Evolutionary conservation across 352 stramenopile species (phyloP).

Genomic region (Thraustochytrium striatum): DNA sequence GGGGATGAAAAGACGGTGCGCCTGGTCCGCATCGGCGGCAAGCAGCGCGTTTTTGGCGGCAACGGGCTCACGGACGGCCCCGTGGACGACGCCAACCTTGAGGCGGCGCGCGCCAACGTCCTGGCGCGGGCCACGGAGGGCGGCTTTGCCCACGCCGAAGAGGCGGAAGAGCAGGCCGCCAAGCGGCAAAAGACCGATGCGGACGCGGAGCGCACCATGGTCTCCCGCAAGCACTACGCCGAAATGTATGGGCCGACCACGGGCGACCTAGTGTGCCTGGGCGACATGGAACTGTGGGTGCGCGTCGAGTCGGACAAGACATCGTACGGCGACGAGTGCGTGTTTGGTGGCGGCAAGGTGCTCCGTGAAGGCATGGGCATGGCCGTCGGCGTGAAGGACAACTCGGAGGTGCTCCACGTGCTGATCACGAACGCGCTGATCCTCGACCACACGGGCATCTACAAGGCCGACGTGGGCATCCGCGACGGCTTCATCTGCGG

Average conservation of each 20-base stretch:
- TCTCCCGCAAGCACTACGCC: constrained; percentile 52
- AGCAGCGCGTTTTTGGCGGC: constrained; percentile 73
- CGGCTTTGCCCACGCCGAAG: constrained; percentile 51
- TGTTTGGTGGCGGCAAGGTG: constrained; percentile 93
- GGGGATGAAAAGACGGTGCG: constrained; percentile 90
- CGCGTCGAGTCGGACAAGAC: constrained; percentile 78
- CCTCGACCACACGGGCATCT: constrained; percentile 87
- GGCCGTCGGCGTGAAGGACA: constrained; percentile 58
- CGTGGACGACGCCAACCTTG: constrained; percentile 54
- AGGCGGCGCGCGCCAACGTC: constrained; percentile 56
- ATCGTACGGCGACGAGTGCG: constrained; percentile 78
- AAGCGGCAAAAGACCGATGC: constrained; percentile 5
- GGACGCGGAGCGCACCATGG: not conserved
- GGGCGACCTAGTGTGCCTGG: constrained; percentile 85
- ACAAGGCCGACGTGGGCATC: constrained; percentile 92
- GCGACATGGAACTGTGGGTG: constrained; percentile 84
- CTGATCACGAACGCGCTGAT: constrained; percentile 96
- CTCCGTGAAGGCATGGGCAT: constrained; percentile 73
- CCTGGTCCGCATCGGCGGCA: constrained; percentile 83
- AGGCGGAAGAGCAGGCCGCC: not conserved
- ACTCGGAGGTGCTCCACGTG: constrained; percentile 73
- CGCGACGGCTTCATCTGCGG: constrained; percentile 84
- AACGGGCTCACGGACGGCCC: constrained; percentile 78
- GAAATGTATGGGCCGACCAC: constrained; percentile 75
- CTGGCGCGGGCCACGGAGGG: constrained; percentile 56